phyloP scores from a whole-genome alignment of 208 protist species.

The Acanthamoeba healyi region DNA sequence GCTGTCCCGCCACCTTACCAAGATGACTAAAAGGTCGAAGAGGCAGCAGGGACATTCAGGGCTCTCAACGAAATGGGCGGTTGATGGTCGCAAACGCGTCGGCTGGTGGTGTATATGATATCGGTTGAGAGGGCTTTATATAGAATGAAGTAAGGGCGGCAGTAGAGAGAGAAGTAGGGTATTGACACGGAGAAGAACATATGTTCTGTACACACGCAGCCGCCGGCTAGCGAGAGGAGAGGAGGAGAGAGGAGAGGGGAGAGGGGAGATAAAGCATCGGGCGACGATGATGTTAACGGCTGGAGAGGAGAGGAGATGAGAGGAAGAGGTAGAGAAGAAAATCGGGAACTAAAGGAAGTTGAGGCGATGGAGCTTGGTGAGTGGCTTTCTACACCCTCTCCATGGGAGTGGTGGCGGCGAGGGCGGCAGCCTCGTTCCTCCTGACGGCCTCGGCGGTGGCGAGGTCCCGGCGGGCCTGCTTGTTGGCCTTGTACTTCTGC shows the following conservation, averaged over 20 bases:
- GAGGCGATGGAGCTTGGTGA: background rate
- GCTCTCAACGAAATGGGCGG: too few relatives aligned
- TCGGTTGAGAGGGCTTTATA: too few relatives aligned
- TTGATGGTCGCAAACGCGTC: too few relatives aligned
- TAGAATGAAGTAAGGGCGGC: too few relatives aligned
- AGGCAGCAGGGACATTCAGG: too few relatives aligned
- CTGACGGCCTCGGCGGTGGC: slow-evolving; percentile 54
- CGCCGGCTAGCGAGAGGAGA: too few relatives aligned
- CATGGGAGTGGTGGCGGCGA: slow-evolving; percentile 8
- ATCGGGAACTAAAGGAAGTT: background rate
- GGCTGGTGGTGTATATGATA: too few relatives aligned
- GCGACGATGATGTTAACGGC: too few relatives aligned
- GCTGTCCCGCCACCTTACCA: background rate
- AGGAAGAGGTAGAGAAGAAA: background rate
- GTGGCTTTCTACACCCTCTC: background rate
- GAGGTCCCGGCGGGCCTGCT: slow-evolving; percentile 27
- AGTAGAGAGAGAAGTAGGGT: background rate
- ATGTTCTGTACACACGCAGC: background rate
- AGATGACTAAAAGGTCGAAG: background rate
- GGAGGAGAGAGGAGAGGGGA: too few relatives aligned
- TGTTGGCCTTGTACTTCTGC: slow-evolving; percentile 16
- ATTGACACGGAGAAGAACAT: background rate
- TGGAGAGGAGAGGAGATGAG: too few relatives aligned
- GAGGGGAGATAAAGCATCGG: too few relatives aligned
- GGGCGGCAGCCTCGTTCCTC: slow-evolving; percentile 19